Evolutionary conservation across 306 rosid genomes (phyloP), one percentile per base, ranked within the genome.

Genomic region (Quercus wislizeni): DNA sequence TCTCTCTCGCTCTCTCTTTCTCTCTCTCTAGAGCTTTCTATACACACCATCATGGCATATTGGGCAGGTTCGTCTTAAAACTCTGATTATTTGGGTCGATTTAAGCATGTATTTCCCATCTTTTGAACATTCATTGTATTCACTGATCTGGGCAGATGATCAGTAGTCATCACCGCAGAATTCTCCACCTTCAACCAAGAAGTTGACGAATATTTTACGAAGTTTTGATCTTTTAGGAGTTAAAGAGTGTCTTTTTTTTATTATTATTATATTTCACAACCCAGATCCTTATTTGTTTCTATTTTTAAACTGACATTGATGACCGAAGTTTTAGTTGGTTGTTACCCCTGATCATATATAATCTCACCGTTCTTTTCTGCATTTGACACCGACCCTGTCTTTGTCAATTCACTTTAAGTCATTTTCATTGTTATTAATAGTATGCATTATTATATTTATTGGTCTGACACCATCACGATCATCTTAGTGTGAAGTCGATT

Each of bases 31-130:
- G 31, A 6, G 13, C 72, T 68, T 19, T 30, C 25, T 28, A 30
- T 57, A 35, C 72, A 17, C 8, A 30, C 55, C 55, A 73, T 27
- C 46, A 33, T 75, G 78, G 30, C 64, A 61, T 23, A 63, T 57
- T 62, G 49, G 11, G 21, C 49, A 81, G 90, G 89, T 88, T 78
- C 57, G 56, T 28, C 6, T 15, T 25, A 13, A 67, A 46, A 38
- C 51, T 68, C 71, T 23, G 27, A 59, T 35, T 25, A 70, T 81
- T 38, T 31, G 21, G 35, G 7, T 67, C 46, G 65, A 18, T 74
- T 56, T 61, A 2, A 58, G 5, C 55, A 14, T 72, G 14, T 27
- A 74, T 70, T 17, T 35, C 27, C 35, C 4, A 12, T 33, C 69
- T 77, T 13, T 73, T 46, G 46, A 21, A 69, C n/a, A 75, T 55